Evolutionary conservation across 1,284 basidiomycete genomes (phyloP).

Genomic region (Microbotryomycetes sp.): DNA sequence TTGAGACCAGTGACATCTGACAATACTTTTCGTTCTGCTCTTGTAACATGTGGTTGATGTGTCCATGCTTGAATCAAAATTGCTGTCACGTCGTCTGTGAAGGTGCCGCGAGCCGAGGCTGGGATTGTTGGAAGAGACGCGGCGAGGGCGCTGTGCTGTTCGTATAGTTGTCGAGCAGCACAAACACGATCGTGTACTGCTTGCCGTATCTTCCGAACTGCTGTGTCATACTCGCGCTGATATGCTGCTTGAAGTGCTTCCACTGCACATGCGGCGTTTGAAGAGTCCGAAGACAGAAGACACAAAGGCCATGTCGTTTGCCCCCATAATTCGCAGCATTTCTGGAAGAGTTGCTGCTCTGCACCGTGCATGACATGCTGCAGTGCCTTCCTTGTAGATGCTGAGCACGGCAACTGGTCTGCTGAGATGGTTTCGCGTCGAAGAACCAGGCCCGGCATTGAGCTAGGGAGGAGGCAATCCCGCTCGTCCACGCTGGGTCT

Average conservation of each 20-base stretch:
- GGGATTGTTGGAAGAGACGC: not conserved
- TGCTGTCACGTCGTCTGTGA: constrained; percentile 14
- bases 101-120: constrained; percentile 3
- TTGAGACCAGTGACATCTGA: constrained; percentile 10
- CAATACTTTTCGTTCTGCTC: constrained; percentile 16
- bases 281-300: too few species aligned
- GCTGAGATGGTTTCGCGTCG: too few species aligned
- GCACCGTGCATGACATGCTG: too few species aligned
- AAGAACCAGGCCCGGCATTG: too few species aligned
- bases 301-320: too few species aligned
- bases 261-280: too few species aligned
- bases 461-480: too few species aligned
- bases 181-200: not conserved
- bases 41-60: not conserved
- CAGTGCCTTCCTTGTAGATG: too few species aligned
- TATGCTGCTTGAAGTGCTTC: not conserved
- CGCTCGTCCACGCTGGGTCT: too few species aligned
- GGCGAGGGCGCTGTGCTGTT: not conserved
- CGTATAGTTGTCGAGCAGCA: not conserved
- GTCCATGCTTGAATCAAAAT: constrained; percentile 16
- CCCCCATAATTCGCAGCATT: too few species aligned
- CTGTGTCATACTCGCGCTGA: not conserved
- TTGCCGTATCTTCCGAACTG: fast-evolving
- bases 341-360: too few species aligned
- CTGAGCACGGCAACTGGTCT: too few species aligned